These are phyloP conservation scores for Drosera spatulata DNA, from an alignment of 179 eudicot genomes.

Conservation along the genomic window DNA sequence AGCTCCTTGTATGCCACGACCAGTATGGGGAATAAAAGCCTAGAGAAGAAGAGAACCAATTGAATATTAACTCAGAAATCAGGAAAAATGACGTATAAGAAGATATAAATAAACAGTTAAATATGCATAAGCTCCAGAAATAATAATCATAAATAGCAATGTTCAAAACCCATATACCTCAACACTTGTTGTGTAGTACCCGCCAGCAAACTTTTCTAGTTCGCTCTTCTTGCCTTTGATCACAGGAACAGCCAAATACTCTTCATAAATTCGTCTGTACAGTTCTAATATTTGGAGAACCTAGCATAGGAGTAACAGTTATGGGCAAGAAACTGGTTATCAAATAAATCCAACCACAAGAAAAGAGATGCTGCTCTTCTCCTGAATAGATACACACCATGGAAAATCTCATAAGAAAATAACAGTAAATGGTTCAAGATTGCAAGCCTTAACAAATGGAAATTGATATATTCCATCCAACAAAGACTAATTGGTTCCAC, in stretches of 20 bases:
- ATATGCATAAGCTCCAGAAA: background rate
- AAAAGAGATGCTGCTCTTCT: background rate
- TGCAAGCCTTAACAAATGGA: background rate
- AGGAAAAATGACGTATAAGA: background rate
- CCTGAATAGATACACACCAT: too few species aligned
- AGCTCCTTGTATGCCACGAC: conserved; percentile 98
- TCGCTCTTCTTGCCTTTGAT: conserved; percentile 93
- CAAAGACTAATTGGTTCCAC: too few species aligned
- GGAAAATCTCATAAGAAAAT: background rate
- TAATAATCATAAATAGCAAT: background rate
- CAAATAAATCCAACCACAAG: background rate
- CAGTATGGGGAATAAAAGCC: conserved; percentile 94
- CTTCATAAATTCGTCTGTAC: conserved; percentile 83
- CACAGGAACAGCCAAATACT: conserved; percentile 93
- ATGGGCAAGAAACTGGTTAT: background rate
- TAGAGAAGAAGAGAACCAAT: conserved; percentile 11
- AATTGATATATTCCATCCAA: too few species aligned
- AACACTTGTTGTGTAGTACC: conserved; percentile 92
- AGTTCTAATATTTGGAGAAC: conserved; percentile 86
- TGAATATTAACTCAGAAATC: background rate
- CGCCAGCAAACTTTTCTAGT: conserved; percentile 97
- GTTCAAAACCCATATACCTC: conserved; percentile 41
- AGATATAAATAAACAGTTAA: background rate
- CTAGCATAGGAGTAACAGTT: conserved; percentile 24
- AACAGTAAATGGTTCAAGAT: background rate